Base-by-base conservation (phyloP, 2,329 filamentous ascomycete genomes). In the Cladosporium cucumerinum region DNA sequence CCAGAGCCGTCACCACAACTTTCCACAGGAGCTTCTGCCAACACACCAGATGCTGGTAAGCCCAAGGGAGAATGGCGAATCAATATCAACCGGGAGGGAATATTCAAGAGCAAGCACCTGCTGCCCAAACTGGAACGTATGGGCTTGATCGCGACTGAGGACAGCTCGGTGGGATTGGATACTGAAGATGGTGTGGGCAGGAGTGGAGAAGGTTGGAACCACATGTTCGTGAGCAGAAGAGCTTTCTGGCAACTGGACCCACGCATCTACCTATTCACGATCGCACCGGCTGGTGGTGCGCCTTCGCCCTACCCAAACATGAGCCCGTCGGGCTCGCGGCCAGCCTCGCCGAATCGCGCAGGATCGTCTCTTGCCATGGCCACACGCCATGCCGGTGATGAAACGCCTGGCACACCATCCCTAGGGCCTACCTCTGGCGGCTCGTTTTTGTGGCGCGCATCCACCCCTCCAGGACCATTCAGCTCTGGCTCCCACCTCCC, bases 221-320 rank as follows among this genome's bases (percentile, higher is more conserved):
- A 86, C 59, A 93, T 96, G 89, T 97, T 95, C 75, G 89, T 93
- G 49, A 90, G 89, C 65, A 86, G 88, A 48, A 84, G 86, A 66
- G 87, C 87, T 72, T 99, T 97, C 78, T 99, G 95, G 95, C 95
- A 98, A 79, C 84, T 95, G 3, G 92, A 96, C 49, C 87, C 91
- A 0, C 86, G 92, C 6, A 84, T 96, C 59, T 98, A 97, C 74
- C 86, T 98, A 55, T 97, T 96, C 79, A 92, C 91, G 0, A 82
- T 94, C 30, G 86, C 89, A 57, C 91, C 90, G 0, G 65, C 66
- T 11, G 73, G 76, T 51, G 49, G 49, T 34, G 49, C 49, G 49
- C 60, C 60, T 48, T 82, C 83, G 3, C 80, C 81, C 0, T 83
- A 81, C 55, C 81, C 82, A 1, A 76, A 77, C 11, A 73, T 80